Conservation (phyloP, 257 asterid genomes). For the Ballota nigra region DNA sequence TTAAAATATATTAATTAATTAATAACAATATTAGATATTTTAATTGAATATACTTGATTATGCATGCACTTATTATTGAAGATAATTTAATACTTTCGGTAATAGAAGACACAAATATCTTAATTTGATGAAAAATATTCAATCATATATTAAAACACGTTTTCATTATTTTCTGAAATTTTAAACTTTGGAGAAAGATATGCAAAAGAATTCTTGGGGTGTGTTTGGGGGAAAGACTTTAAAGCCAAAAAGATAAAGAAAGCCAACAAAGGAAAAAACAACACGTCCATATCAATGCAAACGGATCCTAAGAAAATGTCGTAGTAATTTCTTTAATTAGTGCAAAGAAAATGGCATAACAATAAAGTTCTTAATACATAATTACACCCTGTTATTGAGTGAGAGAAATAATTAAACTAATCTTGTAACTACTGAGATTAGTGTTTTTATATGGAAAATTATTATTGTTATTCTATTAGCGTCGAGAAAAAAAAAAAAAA, state of each 20-base stretch:
- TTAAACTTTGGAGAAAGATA: background rate
- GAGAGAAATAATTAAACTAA: background rate
- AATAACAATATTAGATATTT: no score
- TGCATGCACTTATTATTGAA: background rate
- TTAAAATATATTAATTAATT: no score
- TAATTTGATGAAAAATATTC: no score
- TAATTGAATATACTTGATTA: no score
- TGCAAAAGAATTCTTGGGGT: background rate
- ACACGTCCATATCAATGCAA: constrained; percentile 22
- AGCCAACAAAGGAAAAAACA: constrained; percentile 5
- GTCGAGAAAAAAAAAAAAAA: background rate
- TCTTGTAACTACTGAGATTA: background rate
- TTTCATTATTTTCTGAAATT: background rate
- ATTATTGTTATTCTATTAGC: background rate
- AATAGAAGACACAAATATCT: no score
- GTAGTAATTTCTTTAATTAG: background rate
- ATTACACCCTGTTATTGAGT: background rate
- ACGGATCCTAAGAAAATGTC: constrained; percentile 30
- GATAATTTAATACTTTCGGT: background rate
- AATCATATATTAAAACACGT: background rate
- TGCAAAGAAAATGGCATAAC: constrained; percentile 1
- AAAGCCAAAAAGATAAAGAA: background rate
- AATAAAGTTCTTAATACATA: background rate
- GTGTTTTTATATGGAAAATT: background rate
- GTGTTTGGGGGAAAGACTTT: background rate